Base-by-base conservation (phyloP, 2,329 filamentous ascomycete genomes). In the Eurotiales sp. region DNA sequence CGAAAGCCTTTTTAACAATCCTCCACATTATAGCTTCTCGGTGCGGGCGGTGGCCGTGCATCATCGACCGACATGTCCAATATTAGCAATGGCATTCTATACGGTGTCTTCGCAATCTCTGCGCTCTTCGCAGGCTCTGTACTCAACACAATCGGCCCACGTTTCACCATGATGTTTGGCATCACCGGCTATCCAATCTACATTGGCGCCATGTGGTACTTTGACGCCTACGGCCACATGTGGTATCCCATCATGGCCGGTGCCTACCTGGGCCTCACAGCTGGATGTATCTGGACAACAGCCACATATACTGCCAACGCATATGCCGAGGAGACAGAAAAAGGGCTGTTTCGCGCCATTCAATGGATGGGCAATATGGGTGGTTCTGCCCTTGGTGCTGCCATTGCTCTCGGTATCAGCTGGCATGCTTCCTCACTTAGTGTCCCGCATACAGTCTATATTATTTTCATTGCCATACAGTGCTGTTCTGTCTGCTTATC, bases 191-290 rank as follows among this genome's bases (percentile, higher is more conserved):
- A 45, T 11, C 29, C 42, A 5, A n/a, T 45, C 17, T 45, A 32
- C 17, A 23, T 45, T 17, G 42, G 42, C 14, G 27, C 15, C 10
- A 19, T 45, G 42, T 45, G 42, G 42, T 45, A 45, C 17, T 45
- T 17, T 21, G 42, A 45, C 29, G 12, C 5, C 8, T 32, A 22
- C 12, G 42, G 42, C 25, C 25, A 45, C 27, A n/a, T 22, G 17
- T 45, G 42, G 42, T 45, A 30, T 10, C 27, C 42, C 11, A 12
- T 45, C 7, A 11, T 45, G 3, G 42, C 15, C 17, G 27, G 42
- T 34, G 42, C 21, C 6, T 32, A 21, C n/a, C 42, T 45, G 11
- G 42, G 42, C 2, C 17, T 45, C 8, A 21, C 42, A 30, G 27
- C 27, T 12, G 27, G 27, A 14, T 34, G 25, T 21, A 22, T 45